Conservation (phyloP, 768 basidiomycete genomes). For the Pleurotus ostreatus region DNA sequence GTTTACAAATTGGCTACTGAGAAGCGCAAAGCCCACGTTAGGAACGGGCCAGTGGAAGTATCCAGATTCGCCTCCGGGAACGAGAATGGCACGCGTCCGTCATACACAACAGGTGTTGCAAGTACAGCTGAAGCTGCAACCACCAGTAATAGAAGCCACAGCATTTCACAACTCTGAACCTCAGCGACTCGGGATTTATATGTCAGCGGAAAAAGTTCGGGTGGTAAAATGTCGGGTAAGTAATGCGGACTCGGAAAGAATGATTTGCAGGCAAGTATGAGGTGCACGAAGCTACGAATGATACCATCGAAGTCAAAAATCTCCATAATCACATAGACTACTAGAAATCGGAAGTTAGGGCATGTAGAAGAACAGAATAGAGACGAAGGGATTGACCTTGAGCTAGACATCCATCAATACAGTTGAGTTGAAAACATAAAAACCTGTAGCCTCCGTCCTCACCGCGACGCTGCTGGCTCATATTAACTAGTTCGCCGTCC, state of each 20-base stretch:
- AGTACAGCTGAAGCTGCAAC: neutral
- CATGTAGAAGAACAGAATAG: neutral
- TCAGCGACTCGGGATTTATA: too few relatives aligned
- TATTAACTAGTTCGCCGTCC: conserved; percentile 69
- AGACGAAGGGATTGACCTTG: neutral
- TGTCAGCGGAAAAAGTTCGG: too few relatives aligned
- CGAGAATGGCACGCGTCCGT: conserved; percentile 46
- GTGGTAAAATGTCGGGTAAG: neutral
- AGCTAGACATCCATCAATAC: conserved; percentile 47
- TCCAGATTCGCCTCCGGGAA: conserved; percentile 41
- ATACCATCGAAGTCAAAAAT: neutral
- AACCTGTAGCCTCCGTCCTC: conserved; percentile 42
- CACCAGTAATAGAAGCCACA: neutral
- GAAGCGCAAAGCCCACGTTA: conserved; percentile 38
- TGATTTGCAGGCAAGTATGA: neutral
- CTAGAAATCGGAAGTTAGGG: neutral
- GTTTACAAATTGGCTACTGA: neutral
- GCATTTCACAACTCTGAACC: neutral
- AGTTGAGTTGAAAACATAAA: neutral
- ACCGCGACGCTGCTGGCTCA: conserved; percentile 59
- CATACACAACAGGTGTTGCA: conserved; percentile 36
- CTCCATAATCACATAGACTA: too few relatives aligned
- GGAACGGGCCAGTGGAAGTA: conserved; percentile 43
- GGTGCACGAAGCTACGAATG: neutral
- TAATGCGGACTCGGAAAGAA: neutral